phyloP scores from a whole-genome alignment of 371 early-diverging fungal species.

The Mucor mucedo region DNA sequence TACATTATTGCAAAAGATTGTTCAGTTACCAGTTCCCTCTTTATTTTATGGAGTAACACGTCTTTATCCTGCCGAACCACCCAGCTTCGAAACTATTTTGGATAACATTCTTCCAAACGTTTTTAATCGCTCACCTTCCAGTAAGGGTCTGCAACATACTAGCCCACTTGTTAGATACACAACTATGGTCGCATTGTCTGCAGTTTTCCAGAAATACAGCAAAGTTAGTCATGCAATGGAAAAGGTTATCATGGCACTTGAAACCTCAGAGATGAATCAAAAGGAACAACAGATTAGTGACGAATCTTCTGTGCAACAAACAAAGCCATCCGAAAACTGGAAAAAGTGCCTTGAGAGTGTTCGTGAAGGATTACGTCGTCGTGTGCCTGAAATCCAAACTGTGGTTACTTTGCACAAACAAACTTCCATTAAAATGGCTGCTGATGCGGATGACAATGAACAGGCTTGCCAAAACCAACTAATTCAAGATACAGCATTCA shows the following conservation, averaged over 20 bases:
- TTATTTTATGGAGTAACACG: conserved; percentile 54
- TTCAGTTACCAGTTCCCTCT: conserved; percentile 74
- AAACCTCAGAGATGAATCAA: conserved; percentile 14
- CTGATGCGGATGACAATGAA: conserved; percentile 31
- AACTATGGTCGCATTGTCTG: conserved; percentile 60
- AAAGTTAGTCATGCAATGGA: conserved; percentile 44
- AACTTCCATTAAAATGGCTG: conserved; percentile 27
- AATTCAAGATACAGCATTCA: conserved; percentile 58
- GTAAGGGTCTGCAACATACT: conserved; percentile 72
- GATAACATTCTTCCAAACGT: conserved; percentile 76
- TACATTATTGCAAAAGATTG: conserved; percentile 70
- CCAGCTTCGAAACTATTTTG: conserved; percentile 56
- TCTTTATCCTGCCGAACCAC: conserved; percentile 63
- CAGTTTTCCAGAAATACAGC: conserved; percentile 68
- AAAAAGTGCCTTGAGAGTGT: conserved; percentile 35
- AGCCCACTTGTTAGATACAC: conserved; percentile 73
- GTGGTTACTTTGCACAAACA: conserved; percentile 61
- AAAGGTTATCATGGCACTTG: conserved; percentile 37
- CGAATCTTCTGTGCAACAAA: not conserved
- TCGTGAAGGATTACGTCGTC: conserved; percentile 68
- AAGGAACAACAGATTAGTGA: not conserved
- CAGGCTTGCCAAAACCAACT: conserved; percentile 49
- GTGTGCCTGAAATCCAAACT: conserved; percentile 78
- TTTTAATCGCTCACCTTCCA: conserved; percentile 59
- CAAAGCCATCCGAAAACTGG: conserved; percentile 38